Percentiles rank a stretch among this genome's conserved stretches.
These are phyloP conservation scores for Schrenkiella parvula DNA, from an alignment of 345 rosid genomes.

Conservation along the genomic window DNA sequence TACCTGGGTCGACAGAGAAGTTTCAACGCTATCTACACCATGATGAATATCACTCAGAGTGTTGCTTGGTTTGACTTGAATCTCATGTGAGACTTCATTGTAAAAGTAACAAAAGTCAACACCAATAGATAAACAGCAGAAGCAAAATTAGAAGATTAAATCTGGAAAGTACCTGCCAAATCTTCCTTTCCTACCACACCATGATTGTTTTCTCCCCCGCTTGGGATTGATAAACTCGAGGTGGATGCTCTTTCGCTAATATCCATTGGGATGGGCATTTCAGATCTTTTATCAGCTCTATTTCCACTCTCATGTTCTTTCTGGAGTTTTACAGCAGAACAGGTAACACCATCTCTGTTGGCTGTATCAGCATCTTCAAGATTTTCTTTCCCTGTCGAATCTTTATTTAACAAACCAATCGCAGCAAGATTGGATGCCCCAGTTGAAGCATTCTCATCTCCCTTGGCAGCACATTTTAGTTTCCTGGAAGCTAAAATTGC, in stretches of 20 bases:
- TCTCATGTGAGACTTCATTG: conserved; percentile 43
- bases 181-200: conserved; percentile 35
- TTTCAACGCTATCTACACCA: conserved; percentile 36
- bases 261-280: conserved; percentile 11
- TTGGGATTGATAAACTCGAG: conserved; percentile 29
- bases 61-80: conserved; percentile 36
- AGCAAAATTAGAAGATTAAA: background rate
- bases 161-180: conserved; percentile 42
- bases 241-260: conserved; percentile 37
- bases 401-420: conserved; percentile 44
- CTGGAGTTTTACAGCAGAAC: conserved; percentile 31
- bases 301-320: conserved; percentile 45
- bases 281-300: conserved; percentile 40
- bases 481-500: conserved; percentile 37
- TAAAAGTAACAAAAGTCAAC: background rate
- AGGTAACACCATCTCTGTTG: conserved; percentile 34
- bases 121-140: background rate
- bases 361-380: conserved; percentile 33
- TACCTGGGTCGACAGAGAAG: conserved; percentile 52
- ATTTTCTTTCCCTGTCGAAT: conserved; percentile 38
- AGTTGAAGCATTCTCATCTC: conserved; percentile 43
- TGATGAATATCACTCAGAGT: conserved; percentile 12
- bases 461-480: conserved; percentile 39
- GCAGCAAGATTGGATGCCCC: conserved; percentile 38
- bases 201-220: conserved; percentile 45